Conservation (phyloP, 495 filamentous ascomycete genomes). For the Penicillium riverlandense region DNA sequence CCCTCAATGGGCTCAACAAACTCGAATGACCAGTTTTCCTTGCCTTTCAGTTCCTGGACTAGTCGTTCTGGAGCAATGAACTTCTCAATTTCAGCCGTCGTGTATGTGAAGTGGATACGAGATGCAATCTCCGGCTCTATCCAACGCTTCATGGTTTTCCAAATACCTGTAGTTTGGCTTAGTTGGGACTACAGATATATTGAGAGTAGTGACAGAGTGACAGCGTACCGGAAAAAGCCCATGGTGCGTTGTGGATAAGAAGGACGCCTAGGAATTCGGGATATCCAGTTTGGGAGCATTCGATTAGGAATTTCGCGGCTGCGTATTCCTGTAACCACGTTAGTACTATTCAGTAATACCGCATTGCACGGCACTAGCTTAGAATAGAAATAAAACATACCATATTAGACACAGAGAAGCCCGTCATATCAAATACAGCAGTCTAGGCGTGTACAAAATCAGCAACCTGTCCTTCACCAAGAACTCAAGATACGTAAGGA, state of each 20-base stretch:
- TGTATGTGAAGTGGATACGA: constrained; percentile 86
- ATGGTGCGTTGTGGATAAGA: constrained; percentile 85
- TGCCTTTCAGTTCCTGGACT: constrained; percentile 67
- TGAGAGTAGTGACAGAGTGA: no score
- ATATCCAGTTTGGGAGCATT: constrained; percentile 92
- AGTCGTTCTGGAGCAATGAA: constrained; percentile 64
- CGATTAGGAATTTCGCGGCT: constrained; percentile 92
- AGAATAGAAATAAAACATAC: constrained; percentile 28
- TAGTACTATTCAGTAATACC: not conserved
- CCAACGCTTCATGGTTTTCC: constrained; percentile 84
- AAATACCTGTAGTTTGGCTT: constrained; percentile 43
- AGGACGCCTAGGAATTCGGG: constrained; percentile 78
- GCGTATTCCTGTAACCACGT: constrained; percentile 65
- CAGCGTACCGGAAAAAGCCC: constrained; percentile 70
- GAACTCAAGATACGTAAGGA: not conserved
- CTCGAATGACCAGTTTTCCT: constrained; percentile 71
- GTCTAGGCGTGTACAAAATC: constrained; percentile 32
- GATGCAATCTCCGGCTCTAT: constrained; percentile 84
- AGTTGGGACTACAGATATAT: no score
- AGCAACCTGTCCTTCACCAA: not conserved
- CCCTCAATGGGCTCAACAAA: constrained; percentile 65
- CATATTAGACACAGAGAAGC: constrained; percentile 73
- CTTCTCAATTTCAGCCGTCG: constrained; percentile 60
- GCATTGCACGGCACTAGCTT: no score
- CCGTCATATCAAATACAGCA: constrained; percentile 85